Evolutionary conservation across 2,329 filamentous ascomycete genomes (phyloP).

Genomic region (Microdochium bolleyi): DNA sequence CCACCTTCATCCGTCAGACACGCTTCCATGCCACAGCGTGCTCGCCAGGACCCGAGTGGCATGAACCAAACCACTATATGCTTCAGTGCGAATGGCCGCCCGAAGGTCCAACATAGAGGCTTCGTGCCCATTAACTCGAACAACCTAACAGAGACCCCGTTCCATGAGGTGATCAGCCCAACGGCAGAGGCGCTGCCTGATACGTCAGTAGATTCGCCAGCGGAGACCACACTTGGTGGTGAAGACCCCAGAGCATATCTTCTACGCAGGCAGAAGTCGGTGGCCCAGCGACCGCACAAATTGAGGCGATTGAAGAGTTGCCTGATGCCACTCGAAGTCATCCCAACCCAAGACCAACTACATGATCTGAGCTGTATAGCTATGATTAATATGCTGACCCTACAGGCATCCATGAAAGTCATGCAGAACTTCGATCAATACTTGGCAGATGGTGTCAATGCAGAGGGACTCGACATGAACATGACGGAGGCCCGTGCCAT

Average conservation of each 20-base stretch:
- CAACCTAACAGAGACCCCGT: background rate
- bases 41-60: background rate
- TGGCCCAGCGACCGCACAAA: constrained; percentile 10
- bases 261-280: constrained; percentile 20
- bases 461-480: constrained; percentile 17
- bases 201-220: constrained; percentile 17
- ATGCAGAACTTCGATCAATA: constrained; percentile 15
- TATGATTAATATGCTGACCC: constrained; percentile 2
- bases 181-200: background rate
- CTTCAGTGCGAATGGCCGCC: background rate
- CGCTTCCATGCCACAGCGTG: background rate
- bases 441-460: constrained; percentile 10
- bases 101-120: background rate
- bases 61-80: background rate
- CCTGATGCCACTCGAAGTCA: constrained; percentile 18
- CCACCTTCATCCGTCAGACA: constrained; percentile 17
- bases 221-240: constrained; percentile 14
- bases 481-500: constrained; percentile 12
- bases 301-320: constrained; percentile 17
- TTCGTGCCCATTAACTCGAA: background rate
- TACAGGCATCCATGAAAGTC: constrained; percentile 6
- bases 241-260: constrained; percentile 22
- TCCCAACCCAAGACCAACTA: constrained; percentile 9
- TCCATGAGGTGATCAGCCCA: background rate
- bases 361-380: constrained; percentile 8